Evolutionary conservation across 2,329 filamentous ascomycete genomes (phyloP).

Genomic region (Colletotrichum euphorbiae): DNA sequence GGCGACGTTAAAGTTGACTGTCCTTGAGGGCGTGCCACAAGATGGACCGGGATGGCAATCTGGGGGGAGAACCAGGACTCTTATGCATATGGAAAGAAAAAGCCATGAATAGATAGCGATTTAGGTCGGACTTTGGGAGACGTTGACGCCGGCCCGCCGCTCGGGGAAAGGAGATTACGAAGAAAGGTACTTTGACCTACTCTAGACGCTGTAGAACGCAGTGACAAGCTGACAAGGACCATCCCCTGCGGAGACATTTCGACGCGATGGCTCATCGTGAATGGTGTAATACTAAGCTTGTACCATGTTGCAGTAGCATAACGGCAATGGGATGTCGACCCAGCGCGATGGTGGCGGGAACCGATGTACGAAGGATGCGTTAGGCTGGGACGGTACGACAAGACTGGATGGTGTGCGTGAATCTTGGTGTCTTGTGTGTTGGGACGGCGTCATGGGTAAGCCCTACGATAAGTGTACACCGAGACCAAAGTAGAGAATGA

Average conservation of each 20-base stretch:
- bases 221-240: conserved; percentile 6
- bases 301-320: conserved; percentile 30
- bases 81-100: conserved; percentile 27
- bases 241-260: conserved; percentile 18
- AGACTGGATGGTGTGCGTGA: neutral
- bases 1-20: conserved; percentile 7
- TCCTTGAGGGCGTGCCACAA: conserved; percentile 31
- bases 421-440: neutral
- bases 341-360: conserved; percentile 20
- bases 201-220: conserved; percentile 15
- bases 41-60: neutral
- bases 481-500: conserved; percentile 20
- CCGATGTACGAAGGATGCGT: conserved; percentile 30
- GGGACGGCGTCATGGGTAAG: conserved; percentile 34
- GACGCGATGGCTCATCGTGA: conserved; percentile 28
- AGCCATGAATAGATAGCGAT: neutral
- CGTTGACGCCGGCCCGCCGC: conserved; percentile 31
- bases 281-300: conserved; percentile 18
- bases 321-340: conserved; percentile 2
- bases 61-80: conserved; percentile 4
- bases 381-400: conserved; percentile 28
- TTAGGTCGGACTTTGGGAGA: conserved; percentile 27
- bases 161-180: conserved; percentile 19
- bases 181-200: neutral
- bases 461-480: conserved; percentile 18